Base-by-base conservation (phyloP, 208 protist genomes). In the Trypanosoma avium region DNA sequence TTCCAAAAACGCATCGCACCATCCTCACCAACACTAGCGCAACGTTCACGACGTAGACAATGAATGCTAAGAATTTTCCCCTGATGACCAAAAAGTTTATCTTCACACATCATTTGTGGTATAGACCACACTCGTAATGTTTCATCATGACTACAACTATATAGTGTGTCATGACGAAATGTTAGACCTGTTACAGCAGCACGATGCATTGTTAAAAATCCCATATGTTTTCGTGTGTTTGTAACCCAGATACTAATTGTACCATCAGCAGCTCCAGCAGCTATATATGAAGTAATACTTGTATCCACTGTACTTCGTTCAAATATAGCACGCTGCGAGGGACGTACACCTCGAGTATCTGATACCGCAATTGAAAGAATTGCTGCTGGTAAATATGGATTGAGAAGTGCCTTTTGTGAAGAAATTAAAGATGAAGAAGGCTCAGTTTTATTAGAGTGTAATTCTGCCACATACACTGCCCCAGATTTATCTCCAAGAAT, bases 1-100 rank as follows among this genome's bases (percentile, higher is more conserved):
- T 92, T 92, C 86, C 88, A 97, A 50, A 88, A 92, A 36, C 91
- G 91, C 85, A 95, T 89, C 50, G 84, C 88, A 40, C 86, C 82
- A 59, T 97, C 91, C 19, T 89, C 83, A 45, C 91, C 88, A 27
- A 93, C 88, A 22, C 81, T 92, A 19, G 79, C 84, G 35, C 82
- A 88, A 32, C 81, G 79, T 52, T 97, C 88, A 19, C 81, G 79
- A 24, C 70, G 77, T 40, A 94, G 84, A 3, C 70, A 79, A 47
- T 86, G 70, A 36, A 94, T 49, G 53, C 62, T 71, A 48, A 80
- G 70, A 15, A 94, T 77, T 3, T 64, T 26, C 6, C 91, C 88
- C 33, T 84, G 77, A 62, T 97, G 91, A 21, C 91, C 91, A 66
- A 92, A 97, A 15, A 97, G 73, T 62, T 84, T 88, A 72, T 97